Base-by-base conservation (phyloP, 2,329 filamentous ascomycete species). In the Biscogniauxia mediterranea region DNA sequence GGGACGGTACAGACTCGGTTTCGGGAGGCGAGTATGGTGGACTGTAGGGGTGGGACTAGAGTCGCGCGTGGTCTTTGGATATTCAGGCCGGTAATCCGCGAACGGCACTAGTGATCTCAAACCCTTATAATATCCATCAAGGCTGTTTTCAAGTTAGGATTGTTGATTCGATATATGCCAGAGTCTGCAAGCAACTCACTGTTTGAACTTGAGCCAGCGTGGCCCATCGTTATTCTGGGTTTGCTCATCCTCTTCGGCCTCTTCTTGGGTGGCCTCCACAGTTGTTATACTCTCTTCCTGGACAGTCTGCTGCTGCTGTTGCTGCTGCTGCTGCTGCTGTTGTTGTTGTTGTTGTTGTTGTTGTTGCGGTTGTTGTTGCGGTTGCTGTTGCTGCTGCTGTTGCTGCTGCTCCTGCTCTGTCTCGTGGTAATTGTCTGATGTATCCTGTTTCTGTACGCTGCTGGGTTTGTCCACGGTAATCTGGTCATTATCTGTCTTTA, bases 61-160 rank as follows among this genome's bases (percentile, higher is more conserved):
- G 5, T 63, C 58, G 17, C 61, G 62, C 3, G 66, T 57, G 11
- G 32, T 25, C 58, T 77, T 79, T 15, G 93, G 92, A 68, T 92
- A 96, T 73, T 96, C 92, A 0, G 91, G 85, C 15, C 83, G 78
- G 65, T 93, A 90, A 7, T 87, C 79, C 8, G 80, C 76, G 54
- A 85, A 80, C 25, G 83, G 78, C 1, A 93, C 87, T 60, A 97
- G 74, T 0, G 86, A 85, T 67, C 88, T 85, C 59, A 97, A 81
- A 5, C 93, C 93, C 50, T 89, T 87, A 75, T 91, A 92, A 73
- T 94, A 97, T 52, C 89, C 85, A 66, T 89, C 87, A 58, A 97
- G 86, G 68, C 94, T 96, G 64, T 32, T 38, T 0, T 20, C 20
- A 60, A 60, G 38, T 59, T 72, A 61, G 70, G 21, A 53, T 51